Evolutionary conservation across 163 green algal species (phyloP).

Genomic region (Prototheca wickerhamii): DNA sequence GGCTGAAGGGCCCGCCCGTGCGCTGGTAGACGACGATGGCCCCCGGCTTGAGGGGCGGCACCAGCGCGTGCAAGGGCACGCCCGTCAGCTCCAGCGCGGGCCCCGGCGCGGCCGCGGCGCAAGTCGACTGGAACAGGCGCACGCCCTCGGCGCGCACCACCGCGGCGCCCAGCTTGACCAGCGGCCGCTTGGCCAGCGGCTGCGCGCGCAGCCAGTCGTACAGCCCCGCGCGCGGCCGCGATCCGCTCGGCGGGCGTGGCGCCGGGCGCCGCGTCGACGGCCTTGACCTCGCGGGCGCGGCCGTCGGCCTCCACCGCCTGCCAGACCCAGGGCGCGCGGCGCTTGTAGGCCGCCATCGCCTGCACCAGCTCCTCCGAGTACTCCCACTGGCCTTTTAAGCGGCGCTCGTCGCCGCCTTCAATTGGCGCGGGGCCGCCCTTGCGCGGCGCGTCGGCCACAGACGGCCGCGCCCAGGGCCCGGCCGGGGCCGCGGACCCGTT

Average conservation of each 20-base stretch:
- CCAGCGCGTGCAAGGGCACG: conserved; percentile 59
- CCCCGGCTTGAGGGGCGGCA: conserved; percentile 43
- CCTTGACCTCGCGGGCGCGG: conserved; percentile 3
- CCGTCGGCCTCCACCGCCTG: conserved; percentile 9
- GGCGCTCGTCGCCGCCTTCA: too few species aligned
- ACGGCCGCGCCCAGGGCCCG: background rate
- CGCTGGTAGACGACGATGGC: background rate
- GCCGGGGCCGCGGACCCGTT: background rate
- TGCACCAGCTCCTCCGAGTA: conserved; percentile 45
- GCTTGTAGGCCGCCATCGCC: conserved; percentile 33
- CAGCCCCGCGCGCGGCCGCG: conserved; percentile 26
- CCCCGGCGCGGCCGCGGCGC: conserved; percentile 8
- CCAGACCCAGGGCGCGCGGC: conserved; percentile 22
- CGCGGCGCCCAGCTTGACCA: conserved; percentile 50
- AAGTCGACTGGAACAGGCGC: conserved; percentile 40
- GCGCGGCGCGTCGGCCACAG: too few species aligned
- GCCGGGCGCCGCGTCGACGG: conserved; percentile 13
- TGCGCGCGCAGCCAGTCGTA: conserved; percentile 57
- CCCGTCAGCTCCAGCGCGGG: conserved; percentile 53
- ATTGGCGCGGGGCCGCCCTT: too few species aligned
- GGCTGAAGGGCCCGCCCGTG: conserved; percentile 40
- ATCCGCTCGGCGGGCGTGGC: conserved; percentile 17
- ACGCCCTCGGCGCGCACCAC: conserved; percentile 66
- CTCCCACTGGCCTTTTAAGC: too few species aligned
- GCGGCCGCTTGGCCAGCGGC: conserved; percentile 50